Base-by-base conservation (phyloP, 805 yeast species). In the Cyberlindnera xylosilytica region DNA sequence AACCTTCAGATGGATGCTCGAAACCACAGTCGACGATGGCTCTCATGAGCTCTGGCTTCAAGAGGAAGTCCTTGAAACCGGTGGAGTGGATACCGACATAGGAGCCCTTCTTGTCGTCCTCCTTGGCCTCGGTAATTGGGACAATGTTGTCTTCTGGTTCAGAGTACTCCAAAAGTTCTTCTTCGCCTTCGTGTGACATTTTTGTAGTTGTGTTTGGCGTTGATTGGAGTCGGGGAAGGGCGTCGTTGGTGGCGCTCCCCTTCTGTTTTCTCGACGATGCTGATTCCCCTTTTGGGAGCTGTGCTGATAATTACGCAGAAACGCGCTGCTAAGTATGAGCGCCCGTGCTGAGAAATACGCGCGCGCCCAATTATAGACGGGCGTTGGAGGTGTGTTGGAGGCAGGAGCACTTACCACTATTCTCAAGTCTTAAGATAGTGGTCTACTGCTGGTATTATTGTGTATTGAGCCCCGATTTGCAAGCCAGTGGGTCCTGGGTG, bases 21-120 rank as follows among this genome's bases (percentile, higher is more conserved):
- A 91, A 91, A 76, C 99, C 99, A 76, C 97, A 89, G 71, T 91
- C 99, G 55, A 90, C 95, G 64, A 91, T 91, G 52, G 99, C 99
- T 72, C 99, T 85, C 61, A 91, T 77, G 56, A 91, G 78, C 73
- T 93, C 99, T 24, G 98, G 97, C 73, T 93, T 93, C 69, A 91
- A 78, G 62, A 93, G 73, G 70, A 91, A 91, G 72, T 93, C 99
- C 70, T 95, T 87, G 82, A 93, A 91, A 65, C 97, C 97, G 52
- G 98, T 91, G 52, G 98, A 91, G 69, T 93, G 98, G 58, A 89
- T 87, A 62, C 98, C 98, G 47, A 90, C 98, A 60, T 93, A 93
- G 34, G 97, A 88, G 63, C 98, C 98, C 72, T 91, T 91, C 70
- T 91, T 87, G 60, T 83, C 89, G 46, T 81, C 78, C 47, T 73